Evolutionary conservation across 371 early-diverging fungal species (phyloP).

Genomic region (Mortierella sp.): DNA sequence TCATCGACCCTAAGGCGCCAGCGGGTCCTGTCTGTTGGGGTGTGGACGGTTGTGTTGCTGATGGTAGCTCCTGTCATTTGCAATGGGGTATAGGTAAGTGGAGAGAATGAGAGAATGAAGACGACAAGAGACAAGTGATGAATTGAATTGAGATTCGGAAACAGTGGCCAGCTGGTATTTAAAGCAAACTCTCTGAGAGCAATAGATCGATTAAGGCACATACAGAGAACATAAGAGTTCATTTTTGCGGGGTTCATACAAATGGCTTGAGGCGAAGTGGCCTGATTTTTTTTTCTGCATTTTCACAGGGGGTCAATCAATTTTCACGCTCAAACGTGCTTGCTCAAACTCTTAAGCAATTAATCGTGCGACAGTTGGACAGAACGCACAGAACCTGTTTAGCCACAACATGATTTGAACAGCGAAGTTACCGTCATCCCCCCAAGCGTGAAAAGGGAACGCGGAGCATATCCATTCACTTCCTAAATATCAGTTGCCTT

Average conservation of each 20-base stretch:
- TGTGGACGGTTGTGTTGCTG: conserved; percentile 16
- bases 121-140: neutral
- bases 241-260: neutral
- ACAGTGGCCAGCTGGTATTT: neutral
- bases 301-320: neutral
- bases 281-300: conserved; percentile 39
- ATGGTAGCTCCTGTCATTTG: conserved; percentile 33
- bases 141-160: neutral
- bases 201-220: neutral
- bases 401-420: neutral
- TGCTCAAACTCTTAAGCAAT: neutral
- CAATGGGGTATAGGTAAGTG: neutral
- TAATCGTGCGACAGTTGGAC: neutral
- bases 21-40: conserved; percentile 75
- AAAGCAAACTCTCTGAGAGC: neutral
- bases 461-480: neutral
- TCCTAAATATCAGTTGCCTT: neutral
- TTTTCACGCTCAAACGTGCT: neutral
- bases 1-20: conserved; percentile 86
- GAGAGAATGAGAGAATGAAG: neutral
- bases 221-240: no score
- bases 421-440: neutral
- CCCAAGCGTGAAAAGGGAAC: neutral
- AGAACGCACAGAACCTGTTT: conserved; percentile 10
- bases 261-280: conserved; percentile 14